These are phyloP conservation scores for Wolfiporia cocos DNA, from an alignment of 1,284 basidiomycete genomes.

Conservation along the genomic window DNA sequence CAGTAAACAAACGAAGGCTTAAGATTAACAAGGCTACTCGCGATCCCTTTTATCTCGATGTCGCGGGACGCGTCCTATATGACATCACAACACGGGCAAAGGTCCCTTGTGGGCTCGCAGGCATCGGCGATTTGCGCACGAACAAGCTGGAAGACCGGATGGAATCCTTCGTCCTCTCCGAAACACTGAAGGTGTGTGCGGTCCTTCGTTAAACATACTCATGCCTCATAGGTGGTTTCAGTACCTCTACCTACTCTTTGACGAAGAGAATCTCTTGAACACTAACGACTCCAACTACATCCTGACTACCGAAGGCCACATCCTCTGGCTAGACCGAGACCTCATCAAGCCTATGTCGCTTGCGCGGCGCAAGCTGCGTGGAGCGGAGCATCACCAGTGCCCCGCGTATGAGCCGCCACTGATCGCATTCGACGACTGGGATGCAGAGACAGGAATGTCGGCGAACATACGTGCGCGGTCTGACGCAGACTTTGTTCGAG, in stretches of 20 bases:
- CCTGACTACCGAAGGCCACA: slow-evolving; percentile 91
- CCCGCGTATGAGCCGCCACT: slow-evolving; percentile 55
- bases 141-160: slow-evolving; percentile 85
- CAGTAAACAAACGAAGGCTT: background rate
- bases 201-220: background rate
- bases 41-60: slow-evolving; percentile 87
- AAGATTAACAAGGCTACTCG: slow-evolving; percentile 68
- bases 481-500: slow-evolving; percentile 76
- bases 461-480: slow-evolving; percentile 64
- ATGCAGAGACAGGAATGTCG: slow-evolving; percentile 40
- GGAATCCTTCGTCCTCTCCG: slow-evolving; percentile 90
- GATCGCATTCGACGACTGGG: slow-evolving; percentile 25
- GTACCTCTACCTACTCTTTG: slow-evolving; percentile 91
- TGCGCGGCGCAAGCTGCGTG: slow-evolving; percentile 54
- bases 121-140: slow-evolving; percentile 73
- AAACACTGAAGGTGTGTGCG: slow-evolving; percentile 74
- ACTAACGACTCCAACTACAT: slow-evolving; percentile 76
- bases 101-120: slow-evolving; percentile 81
- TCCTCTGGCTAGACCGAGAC: slow-evolving; percentile 59
- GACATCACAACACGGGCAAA: slow-evolving; percentile 73
- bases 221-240: slow-evolving; percentile 24
- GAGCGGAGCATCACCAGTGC: slow-evolving; percentile 66
- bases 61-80: slow-evolving; percentile 69
- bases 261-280: slow-evolving; percentile 75
- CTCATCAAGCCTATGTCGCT: slow-evolving; percentile 51